Evolutionary conservation across 2,329 filamentous ascomycete species (phyloP), one percentile per base, ranked within the genome.

Genomic region (Fulvia fulva): DNA sequence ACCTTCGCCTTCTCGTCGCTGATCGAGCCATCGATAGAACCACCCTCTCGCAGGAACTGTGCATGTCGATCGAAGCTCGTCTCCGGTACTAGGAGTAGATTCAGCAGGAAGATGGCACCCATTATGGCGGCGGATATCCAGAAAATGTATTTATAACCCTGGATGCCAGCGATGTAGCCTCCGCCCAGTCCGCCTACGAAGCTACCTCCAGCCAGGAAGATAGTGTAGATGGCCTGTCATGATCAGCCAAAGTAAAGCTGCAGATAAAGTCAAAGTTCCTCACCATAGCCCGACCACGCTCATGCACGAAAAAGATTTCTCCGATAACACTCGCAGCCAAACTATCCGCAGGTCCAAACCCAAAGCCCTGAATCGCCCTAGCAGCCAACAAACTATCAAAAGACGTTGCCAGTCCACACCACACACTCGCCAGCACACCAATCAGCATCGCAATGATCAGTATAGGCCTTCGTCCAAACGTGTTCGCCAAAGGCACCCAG

Each of bases 261-360:
- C 16, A 14, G 4, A 4, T 5, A 4, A 37, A 37, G 7, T 4
- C 4, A 6, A 14, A 9, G 7, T 11, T 5, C 14, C 34, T n/a
- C 16, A 32, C 51, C 51, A 32, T 54, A n/a, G 25, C 23, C 9
- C 46, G 6, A 7, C 46, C 46, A 50, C 73, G 69, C 57, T 76
- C 69, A 52, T 76, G 75, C 23, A 76, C 69, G 55, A 77, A 78
- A 63, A 76, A 77, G 1, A 76, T 68, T 53, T 77, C 75, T 1
- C 74, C 75, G 9, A 77, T 69, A 9, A 76, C 70, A 62, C 74
- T 73, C 6, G 75, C 75, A 8, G 74, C 70, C 16, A 77, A 67
- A 16, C 73, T 74, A 62, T 77, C 74, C 7, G 73, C 71, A 3
- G 74, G 69, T 1, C 70, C 71, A 30, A 70, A 68, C 16, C 71